Evolutionary conservation across 495 filamentous ascomycete species (phyloP).

Genomic region (Daldinia childiae): DNA sequence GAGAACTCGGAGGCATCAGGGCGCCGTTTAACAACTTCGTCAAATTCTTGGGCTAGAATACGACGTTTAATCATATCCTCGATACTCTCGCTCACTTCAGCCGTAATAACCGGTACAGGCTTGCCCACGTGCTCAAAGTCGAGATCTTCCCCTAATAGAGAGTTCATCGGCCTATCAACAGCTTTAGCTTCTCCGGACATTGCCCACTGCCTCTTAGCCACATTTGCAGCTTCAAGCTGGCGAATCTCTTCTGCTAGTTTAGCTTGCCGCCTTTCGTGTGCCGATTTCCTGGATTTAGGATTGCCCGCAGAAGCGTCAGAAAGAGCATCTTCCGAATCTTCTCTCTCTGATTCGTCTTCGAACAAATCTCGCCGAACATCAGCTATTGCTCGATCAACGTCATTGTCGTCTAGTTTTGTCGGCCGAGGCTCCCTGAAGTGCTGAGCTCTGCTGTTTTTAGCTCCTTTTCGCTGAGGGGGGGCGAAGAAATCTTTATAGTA

Average conservation of each 20-base stretch:
- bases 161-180: constrained; percentile 83
- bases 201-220: constrained; percentile 92
- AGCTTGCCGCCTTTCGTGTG: constrained; percentile 86
- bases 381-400: constrained; percentile 86
- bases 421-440: constrained; percentile 48
- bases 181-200: constrained; percentile 89
- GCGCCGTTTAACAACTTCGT: constrained; percentile 86
- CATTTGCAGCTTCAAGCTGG: constrained; percentile 84
- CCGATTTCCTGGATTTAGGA: constrained; percentile 69
- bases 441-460: constrained; percentile 55
- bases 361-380: constrained; percentile 92
- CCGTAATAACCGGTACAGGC: constrained; percentile 91
- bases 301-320: constrained; percentile 65
- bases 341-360: constrained; percentile 75
- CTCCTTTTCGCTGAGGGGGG: constrained; percentile 76
- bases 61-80: constrained; percentile 94
- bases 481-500: constrained; percentile 92
- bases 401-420: constrained; percentile 59
- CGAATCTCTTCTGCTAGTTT: constrained; percentile 89
- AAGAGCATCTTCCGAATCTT: constrained; percentile 63
- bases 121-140: constrained; percentile 98
- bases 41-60: constrained; percentile 90
- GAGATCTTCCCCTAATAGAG: constrained; percentile 91
- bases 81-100: constrained; percentile 91
- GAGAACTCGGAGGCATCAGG: constrained; percentile 71